Base-by-base conservation (phyloP, 2,329 filamentous ascomycete genomes). In the Parafenestella ontariensis region DNA sequence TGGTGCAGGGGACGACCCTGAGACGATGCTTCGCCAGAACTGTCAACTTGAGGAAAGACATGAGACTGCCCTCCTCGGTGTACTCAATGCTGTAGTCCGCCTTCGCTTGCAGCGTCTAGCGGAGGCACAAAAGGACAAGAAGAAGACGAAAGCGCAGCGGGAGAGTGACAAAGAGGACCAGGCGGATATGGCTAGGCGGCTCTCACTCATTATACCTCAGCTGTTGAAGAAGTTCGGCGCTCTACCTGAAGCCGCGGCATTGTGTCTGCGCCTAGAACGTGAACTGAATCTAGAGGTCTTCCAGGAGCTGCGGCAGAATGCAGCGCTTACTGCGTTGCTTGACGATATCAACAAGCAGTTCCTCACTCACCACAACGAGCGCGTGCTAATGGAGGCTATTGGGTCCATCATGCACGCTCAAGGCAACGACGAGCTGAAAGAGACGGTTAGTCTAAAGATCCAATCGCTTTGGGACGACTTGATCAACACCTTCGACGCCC, bases 301-400 rank as follows among this genome's bases (percentile, higher is more conserved):
- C 70, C 89, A 93, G 70, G 91, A 96, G 68, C 81, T 98, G 33
- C 89, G 93, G 46, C 92, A 96, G 72, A 92, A 96, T 62, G 87
- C 91, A 0, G 88, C 89, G 1, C 96, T 96, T 70, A 86, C 88
- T 6, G 87, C 89, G 20, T 79, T 98, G 26, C 81, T 99, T 1
- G 92, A 96, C 64, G 93, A 97, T 68, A 92, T 98, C 65, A 92
- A 91, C 74, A 92, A 91, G 53, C 95, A 99, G 67, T 98, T 99
- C 77, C 87, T 90, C 66, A 87, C 92, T n/a, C 95, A 99, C 70
- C 90, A 91, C 39, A 91, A 96, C 68, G 89, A 91, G 65, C 85
- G 86, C 50, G 93, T 98, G 17, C 82, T 99, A 41, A 87, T 87
- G 10, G 93, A 97, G 74, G 94, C 92, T 13, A 89, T 90, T 24